Evolutionary conservation across 306 rosid species (phyloP), one percentile per base, ranked within the genome.

Genomic region (Fagus crenata): DNA sequence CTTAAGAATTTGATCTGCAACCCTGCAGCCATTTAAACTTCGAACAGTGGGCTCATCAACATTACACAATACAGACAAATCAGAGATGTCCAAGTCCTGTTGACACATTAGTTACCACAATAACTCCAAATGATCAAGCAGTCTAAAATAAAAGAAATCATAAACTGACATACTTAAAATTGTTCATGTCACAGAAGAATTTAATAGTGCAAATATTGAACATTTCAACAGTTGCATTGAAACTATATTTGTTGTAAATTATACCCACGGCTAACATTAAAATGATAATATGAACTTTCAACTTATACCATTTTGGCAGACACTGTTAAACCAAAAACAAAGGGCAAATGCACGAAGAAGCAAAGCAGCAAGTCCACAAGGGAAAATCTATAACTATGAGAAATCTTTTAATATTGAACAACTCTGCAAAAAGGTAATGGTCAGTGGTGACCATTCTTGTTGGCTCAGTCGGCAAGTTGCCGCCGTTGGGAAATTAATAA

Each of bases 1-100:
- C 86, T 92, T 95, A 43, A 95, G 93, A 87, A 95, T 92, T 80
- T 90, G 99, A 87, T 90, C 99, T 4, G 99, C 99, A 87, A 95
- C 99, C 82, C 99, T 84, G 79, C 99, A 95, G 22, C 99, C 99
- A 77, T 95, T 95, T 80, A 95, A 86, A 85, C 98, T 91, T 76
- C 97, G 91, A 80, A 91, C 97, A 9, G 98, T 92, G 74, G 90
- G 97, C 85, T 95, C 99, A 60, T 95, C 99, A 70, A 95, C 89
- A 65, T 92, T 84, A 69, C 68, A 81, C 18, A 95, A 78, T 58
- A 95, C 83, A 80, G 97, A 86, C 58, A 80, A 84, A 67, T 89
- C 84, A 32, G 97, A 87, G 81, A 95, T 92, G 81, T 91, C 96
- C 87, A 95, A 82, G 77, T 92, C 96, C 98, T 95, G 84, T 75